Evolutionary conservation across 495 filamentous ascomycete species (phyloP), one percentile per base, ranked within the genome.

Genomic region (Hamigera avellanea): DNA sequence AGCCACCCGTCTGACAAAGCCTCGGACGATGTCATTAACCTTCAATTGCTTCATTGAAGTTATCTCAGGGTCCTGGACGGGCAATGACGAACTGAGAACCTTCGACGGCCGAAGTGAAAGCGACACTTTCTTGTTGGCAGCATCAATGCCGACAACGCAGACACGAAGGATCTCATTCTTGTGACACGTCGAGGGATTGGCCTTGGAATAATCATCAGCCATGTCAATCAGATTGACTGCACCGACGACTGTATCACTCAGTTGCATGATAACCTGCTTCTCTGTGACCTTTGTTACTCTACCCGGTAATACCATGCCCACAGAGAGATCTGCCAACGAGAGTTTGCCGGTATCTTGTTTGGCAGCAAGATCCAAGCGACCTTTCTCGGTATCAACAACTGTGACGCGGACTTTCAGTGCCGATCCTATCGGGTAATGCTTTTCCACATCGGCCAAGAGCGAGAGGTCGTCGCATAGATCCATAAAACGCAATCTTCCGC

Each of bases 121-220:
- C 10, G 70, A 67, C 16, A 95, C 57, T 49, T 73, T 79, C 68
- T 94, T 95, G 58, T 89, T 93, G 16, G 78, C 67, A 41, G 68
- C 64, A 52, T 98, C 91, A 26, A 95, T 59, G 26, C 80, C 76
- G 35, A 84, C 64, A 33, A 98, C 66, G 39, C 81, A 93, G 26
- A 91, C 81, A 23, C 85, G 78, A 19, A 95, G 65, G 26, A 88
- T 76, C 43, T 93, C 86, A 52, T 93, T 83, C 64, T 88, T 88
- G 32, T 66, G 70, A 53, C 78, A 78, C 4, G 68, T 61, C 16
- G 73, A 73, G 2, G 80, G 79, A 43, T 87, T 75, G 13, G 71
- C 76, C 51, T 80, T 65, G 21, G 75, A 70, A 53, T 82, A 98
- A 62, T 95, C 82, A 56, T 98, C 91, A 2, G 73, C 71, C 42